Conservation (phyloP, 73 alveolate species). For the Blepharisma japonicum region DNA sequence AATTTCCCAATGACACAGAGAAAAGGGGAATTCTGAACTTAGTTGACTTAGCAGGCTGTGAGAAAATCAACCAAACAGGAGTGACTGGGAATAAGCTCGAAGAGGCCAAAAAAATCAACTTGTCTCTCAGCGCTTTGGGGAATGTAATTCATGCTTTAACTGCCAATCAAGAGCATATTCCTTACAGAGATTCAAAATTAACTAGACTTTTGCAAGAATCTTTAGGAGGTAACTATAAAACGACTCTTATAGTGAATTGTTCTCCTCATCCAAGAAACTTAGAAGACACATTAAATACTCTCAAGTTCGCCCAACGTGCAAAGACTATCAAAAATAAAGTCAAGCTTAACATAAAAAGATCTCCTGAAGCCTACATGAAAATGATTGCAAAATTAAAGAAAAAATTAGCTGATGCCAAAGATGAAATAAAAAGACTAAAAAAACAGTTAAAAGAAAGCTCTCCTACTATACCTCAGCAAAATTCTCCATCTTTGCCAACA, state of each 20-base stretch:
- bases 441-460: neutral
- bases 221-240: slow-evolving; percentile 81
- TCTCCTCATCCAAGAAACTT: slow-evolving; percentile 70
- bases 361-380: slow-evolving; percentile 39
- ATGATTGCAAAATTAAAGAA: slow-evolving; percentile 24
- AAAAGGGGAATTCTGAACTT: slow-evolving; percentile 73
- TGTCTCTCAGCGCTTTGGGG: slow-evolving; percentile 80
- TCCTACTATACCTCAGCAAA: neutral
- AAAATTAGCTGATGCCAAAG: neutral
- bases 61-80: slow-evolving; percentile 67
- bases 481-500: neutral
- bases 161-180: slow-evolving; percentile 70
- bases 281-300: slow-evolving; percentile 82
- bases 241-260: slow-evolving; percentile 74
- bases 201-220: slow-evolving; percentile 81
- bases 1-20: slow-evolving; percentile 49
- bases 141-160: slow-evolving; percentile 75
- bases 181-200: slow-evolving; percentile 82
- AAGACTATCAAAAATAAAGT: slow-evolving; percentile 59
- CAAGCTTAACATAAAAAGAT: slow-evolving; percentile 46
- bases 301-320: slow-evolving; percentile 94
- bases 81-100: slow-evolving; percentile 74
- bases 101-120: slow-evolving; percentile 79
- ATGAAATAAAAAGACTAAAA: neutral
- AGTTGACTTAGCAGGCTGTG: slow-evolving; percentile 91